phyloP scores from a whole-genome alignment of 2,329 filamentous ascomycete genomes.

The Microcera coccophila region DNA sequence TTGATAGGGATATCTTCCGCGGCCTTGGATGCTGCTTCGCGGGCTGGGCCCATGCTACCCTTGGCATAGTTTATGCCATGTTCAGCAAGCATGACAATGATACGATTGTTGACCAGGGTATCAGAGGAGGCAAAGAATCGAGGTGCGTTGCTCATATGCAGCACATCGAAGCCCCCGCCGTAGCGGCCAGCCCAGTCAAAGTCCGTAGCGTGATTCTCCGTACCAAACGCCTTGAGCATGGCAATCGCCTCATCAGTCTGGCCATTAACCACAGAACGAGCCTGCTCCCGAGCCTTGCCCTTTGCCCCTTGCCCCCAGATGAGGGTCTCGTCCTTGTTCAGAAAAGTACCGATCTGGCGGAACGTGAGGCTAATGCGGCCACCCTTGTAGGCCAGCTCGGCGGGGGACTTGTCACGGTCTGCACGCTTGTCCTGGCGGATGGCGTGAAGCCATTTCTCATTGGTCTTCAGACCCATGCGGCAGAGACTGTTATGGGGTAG shows the following conservation, averaged over 20 bases:
- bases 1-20: conserved; percentile 35
- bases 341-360: conserved; percentile 79
- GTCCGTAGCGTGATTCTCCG: conserved; percentile 70
- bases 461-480: conserved; percentile 74
- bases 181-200: conserved; percentile 77
- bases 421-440: conserved; percentile 83
- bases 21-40: not conserved
- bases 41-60: conserved; percentile 36
- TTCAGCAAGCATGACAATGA: conserved; percentile 50
- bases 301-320: conserved; percentile 94
- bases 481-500: conserved; percentile 89
- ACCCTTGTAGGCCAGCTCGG: conserved; percentile 69
- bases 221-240: conserved; percentile 76
- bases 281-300: conserved; percentile 58
- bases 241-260: conserved; percentile 60
- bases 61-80: conserved; percentile 44
- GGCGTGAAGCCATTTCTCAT: conserved; percentile 85
- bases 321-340: conserved; percentile 56
- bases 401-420: conserved; percentile 59
- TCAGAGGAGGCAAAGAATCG: conserved; percentile 51
- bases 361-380: conserved; percentile 91
- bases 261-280: conserved; percentile 65
- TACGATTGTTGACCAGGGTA: conserved; percentile 43
- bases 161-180: conserved; percentile 77
- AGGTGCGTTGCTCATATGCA: conserved; percentile 58